Base-by-base conservation (phyloP, 2,329 filamentous ascomycete genomes). In the Aspergillus unguis region DNA sequence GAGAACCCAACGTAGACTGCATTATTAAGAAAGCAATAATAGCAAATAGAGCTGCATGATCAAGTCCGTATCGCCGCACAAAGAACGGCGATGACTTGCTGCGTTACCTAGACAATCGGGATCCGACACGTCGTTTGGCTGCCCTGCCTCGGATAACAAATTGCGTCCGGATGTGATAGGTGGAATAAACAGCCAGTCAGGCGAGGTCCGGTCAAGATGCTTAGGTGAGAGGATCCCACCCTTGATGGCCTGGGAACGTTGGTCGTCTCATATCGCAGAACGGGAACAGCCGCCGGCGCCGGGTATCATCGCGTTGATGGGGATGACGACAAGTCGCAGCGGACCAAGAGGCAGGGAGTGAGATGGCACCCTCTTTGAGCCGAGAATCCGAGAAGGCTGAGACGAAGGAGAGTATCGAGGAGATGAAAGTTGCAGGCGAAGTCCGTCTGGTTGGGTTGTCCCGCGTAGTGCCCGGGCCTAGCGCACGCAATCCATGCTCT, bases 371-470 rank as follows among this genome's bases (percentile, higher is more conserved):
- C 28, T 32, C 25, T n/a, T 45, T 28, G 11, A 45, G 41, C 49
- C 49, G 43, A 44, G 5, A 41, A 41, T 33, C 36, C 46, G 46
- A 48, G 37, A 4, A 11, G 11, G 29, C 40, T 50, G 29, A 45
- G 25, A 25, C 8, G 46, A 41, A 10, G 29, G 36, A 33, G 28
- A 17, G 17, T n/a, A 40, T 33, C 36, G 38, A 33, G 17, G 26
- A 33, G 11, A 23, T 10, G 10, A 31, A 36, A 32, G 31, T 48
- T 40, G 46, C 45, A 25, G 40, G 38, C 29, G 17, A 28, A 11
- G 33, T 31, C 41, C 52, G 29, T 41, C 51, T 50, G 46, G 51
- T 53, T 53, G 51, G 51, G 32, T 50, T 41, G 31, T 40, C 17
- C 51, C 17, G 17, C 17, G 17, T 17, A 17, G 17, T 17, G 17